phyloP scores from a whole-genome alignment of 2,329 filamentous ascomycete genomes.

The Diaporthe australafricana region DNA sequence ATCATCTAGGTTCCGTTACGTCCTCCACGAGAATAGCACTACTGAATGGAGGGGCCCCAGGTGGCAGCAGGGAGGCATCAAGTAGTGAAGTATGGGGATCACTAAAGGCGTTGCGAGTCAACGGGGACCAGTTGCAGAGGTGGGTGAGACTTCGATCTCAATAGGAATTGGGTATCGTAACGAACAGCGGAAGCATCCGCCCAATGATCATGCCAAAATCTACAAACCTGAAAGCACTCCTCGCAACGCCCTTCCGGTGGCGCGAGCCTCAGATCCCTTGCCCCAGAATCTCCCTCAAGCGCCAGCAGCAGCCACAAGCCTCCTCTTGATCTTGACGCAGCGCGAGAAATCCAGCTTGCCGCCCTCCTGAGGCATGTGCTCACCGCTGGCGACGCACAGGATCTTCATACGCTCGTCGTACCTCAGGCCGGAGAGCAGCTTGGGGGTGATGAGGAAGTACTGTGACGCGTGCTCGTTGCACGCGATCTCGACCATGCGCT shows the following conservation, averaged over 20 bases:
- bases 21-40: not conserved
- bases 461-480: slow-evolving; percentile 83
- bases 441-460: slow-evolving; percentile 98
- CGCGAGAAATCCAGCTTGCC: slow-evolving; percentile 61
- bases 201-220: not conserved
- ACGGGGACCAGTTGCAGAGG: not conserved
- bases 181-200: not conserved
- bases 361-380: slow-evolving; percentile 71
- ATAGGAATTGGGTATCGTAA: slow-evolving; percentile 19
- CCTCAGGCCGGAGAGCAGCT: slow-evolving; percentile 84
- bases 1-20: not conserved
- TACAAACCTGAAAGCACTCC: not conserved
- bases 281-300: slow-evolving; percentile 25
- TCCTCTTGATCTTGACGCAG: slow-evolving; percentile 57
- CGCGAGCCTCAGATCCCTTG: too few species aligned
- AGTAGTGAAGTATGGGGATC: not conserved
- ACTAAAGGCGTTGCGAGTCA: not conserved
- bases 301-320: slow-evolving; percentile 48
- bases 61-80: not conserved
- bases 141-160: not conserved
- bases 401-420: slow-evolving; percentile 95
- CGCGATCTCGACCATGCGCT: slow-evolving; percentile 97
- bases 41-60: too few species aligned
- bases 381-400: slow-evolving; percentile 92
- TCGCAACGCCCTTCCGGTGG: not conserved